A percentile compares a stretch with the other conserved stretches of the same genome.
Evolutionary conservation across 2,329 filamentous ascomycete species (phyloP).

Genomic region (Trichoderma hamatum): DNA sequence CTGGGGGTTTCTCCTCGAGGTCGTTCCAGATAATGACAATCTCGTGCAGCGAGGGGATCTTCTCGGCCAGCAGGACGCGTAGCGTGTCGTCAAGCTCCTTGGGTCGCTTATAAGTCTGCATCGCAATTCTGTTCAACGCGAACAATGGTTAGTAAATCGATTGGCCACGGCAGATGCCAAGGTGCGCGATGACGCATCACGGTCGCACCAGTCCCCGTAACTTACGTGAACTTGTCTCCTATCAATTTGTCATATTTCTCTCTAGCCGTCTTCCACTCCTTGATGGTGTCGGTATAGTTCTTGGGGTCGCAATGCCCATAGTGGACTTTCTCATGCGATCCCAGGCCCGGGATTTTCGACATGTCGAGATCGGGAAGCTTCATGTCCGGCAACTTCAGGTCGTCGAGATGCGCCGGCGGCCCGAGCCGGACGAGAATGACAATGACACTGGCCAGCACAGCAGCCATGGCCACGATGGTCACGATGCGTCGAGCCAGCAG

Average conservation of each 20-base stretch:
- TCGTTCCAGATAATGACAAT: conserved; percentile 38
- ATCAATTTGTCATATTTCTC: conserved; percentile 46
- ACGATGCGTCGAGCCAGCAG: conserved; percentile 20
- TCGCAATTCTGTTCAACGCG: conserved; percentile 31
- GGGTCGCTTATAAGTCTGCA: conserved; percentile 35
- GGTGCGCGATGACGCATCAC: background rate
- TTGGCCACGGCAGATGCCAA: background rate
- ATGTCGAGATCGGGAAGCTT: conserved; percentile 26
- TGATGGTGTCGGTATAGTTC: conserved; percentile 20
- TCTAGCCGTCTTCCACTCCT: conserved; percentile 23
- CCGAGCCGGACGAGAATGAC: conserved; percentile 23
- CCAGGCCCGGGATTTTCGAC: conserved; percentile 16
- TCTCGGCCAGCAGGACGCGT: conserved; percentile 29
- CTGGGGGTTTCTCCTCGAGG: conserved; percentile 32
- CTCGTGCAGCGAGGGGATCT: conserved; percentile 36
- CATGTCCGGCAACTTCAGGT: conserved; percentile 14
- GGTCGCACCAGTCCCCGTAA: background rate
- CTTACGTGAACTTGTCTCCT: conserved; percentile 37
- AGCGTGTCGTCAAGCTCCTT: conserved; percentile 35
- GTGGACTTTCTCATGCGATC: background rate
- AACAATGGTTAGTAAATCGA: background rate
- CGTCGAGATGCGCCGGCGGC: conserved; percentile 13
- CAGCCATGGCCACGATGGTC: conserved; percentile 22
- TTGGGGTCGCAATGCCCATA: conserved; percentile 13
- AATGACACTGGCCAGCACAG: conserved; percentile 21